Conservation (phyloP, 352 stramenopile genomes). For the Phytophthora litchii region DNA sequence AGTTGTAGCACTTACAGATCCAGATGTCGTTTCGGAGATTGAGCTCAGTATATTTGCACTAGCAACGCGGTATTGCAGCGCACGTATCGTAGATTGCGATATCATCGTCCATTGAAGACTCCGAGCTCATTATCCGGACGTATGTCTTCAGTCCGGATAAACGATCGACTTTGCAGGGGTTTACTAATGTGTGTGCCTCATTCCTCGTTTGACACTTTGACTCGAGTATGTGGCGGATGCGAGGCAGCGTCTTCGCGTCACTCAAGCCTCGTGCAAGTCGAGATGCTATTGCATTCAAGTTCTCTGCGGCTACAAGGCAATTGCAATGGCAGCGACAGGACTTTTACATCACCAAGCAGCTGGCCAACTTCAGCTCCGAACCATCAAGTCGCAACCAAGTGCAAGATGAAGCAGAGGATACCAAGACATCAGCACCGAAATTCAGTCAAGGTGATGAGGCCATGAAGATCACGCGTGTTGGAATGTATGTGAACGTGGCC, state of each 20-base stretch:
- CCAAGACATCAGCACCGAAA: constrained; percentile 1
- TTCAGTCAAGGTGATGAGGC: constrained; percentile 57
- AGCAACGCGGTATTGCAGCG: no score
- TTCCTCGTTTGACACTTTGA: constrained; percentile 17
- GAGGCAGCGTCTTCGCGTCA: constrained; percentile 26
- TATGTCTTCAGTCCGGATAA: constrained; percentile 3
- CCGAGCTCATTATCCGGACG: constrained; percentile 4
- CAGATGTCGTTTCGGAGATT: neutral
- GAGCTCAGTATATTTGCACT: neutral
- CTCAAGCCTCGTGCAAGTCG: constrained; percentile 7
- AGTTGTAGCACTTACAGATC: neutral
- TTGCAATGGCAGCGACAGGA: constrained; percentile 24
- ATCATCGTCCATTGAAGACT: neutral
- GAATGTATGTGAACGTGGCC: constrained; percentile 94
- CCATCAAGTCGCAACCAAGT: constrained; percentile 4
- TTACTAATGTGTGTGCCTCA: constrained; percentile 2
- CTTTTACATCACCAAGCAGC: constrained; percentile 20
- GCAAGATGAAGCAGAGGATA: constrained; percentile 7
- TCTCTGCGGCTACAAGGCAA: constrained; percentile 1
- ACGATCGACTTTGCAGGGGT: constrained; percentile 14
- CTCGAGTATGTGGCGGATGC: constrained; percentile 31
- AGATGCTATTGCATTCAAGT: neutral
- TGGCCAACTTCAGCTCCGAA: constrained; percentile 29
- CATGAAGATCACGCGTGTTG: constrained; percentile 91
- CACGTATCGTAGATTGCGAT: neutral